phyloP scores from a whole-genome alignment of 2,329 filamentous ascomycete genomes.

The Elsinoe arachidis region DNA sequence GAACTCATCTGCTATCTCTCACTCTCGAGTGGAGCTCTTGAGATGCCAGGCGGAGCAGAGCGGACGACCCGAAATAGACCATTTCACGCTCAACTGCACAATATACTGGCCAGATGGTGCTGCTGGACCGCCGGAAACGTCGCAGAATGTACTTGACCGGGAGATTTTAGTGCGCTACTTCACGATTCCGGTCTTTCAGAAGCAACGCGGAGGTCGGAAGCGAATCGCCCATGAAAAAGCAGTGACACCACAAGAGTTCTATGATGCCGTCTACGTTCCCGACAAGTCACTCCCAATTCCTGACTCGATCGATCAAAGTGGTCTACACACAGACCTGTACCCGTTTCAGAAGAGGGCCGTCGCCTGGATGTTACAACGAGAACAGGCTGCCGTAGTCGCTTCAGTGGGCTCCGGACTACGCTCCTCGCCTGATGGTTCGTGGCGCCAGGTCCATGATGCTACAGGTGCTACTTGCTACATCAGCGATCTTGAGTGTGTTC shows the following conservation, averaged over 20 bases:
- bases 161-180: constrained; percentile 16
- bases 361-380: constrained; percentile 59
- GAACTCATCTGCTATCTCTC: not conserved
- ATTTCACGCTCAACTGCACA: constrained; percentile 14
- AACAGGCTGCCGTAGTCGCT: constrained; percentile 47
- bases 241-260: constrained; percentile 50
- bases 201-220: not conserved
- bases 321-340: constrained; percentile 42
- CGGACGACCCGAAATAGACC: too few species aligned
- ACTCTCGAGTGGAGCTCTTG: not conserved
- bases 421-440: constrained; percentile 31
- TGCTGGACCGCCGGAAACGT: constrained; percentile 25
- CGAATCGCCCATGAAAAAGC: not conserved
- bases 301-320: constrained; percentile 14
- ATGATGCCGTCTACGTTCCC: constrained; percentile 59
- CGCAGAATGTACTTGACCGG: constrained; percentile 17
- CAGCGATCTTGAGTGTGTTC: constrained; percentile 55
- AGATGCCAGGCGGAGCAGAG: not conserved
- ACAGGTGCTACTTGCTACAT: constrained; percentile 43
- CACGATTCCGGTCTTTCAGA: not conserved
- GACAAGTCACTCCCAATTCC: constrained; percentile 28
- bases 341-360: constrained; percentile 65
- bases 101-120: constrained; percentile 25
- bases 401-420: not conserved
- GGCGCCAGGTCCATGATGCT: constrained; percentile 37